Percentiles rank a stretch among this genome's conserved stretches.
phyloP scores from a whole-genome alignment of 2,329 filamentous ascomycete genomes.

The Trichoderma atrobrunneum region DNA sequence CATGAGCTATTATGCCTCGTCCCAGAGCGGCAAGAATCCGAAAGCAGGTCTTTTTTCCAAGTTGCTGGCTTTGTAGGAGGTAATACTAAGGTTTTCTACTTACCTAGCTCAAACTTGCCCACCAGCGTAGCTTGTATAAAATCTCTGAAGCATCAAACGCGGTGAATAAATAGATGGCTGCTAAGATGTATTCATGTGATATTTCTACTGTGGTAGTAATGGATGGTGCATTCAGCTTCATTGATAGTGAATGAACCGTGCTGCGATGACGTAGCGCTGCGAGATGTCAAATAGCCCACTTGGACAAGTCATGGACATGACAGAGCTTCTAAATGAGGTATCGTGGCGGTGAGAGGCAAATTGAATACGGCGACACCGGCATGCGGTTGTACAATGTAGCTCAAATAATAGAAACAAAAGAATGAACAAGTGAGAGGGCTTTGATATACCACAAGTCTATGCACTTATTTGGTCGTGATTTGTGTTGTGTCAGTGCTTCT shows the following conservation, averaged over 20 bases:
- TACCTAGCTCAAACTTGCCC: background rate
- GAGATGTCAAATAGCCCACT: background rate
- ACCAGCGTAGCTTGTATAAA: background rate
- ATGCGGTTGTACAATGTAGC: background rate
- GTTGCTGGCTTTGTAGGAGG: background rate
- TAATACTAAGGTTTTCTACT: background rate
- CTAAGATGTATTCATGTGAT: background rate
- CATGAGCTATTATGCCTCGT: background rate
- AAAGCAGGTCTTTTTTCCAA: background rate
- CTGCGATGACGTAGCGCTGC: background rate
- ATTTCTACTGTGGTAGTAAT: background rate
- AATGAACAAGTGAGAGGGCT: background rate
- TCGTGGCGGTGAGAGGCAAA: conserved; percentile 8
- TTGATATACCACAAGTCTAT: background rate
- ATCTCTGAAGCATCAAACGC: background rate
- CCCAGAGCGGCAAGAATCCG: background rate
- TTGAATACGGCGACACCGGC: background rate
- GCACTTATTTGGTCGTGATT: background rate
- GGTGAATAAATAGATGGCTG: background rate
- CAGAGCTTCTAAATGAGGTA: background rate
- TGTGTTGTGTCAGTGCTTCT: background rate
- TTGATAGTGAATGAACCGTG: background rate
- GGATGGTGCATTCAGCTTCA: background rate
- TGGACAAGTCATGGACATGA: background rate
- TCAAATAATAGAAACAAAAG: background rate